Conservation (phyloP, 352 stramenopile genomes). For the Phytophthora boehmeriae region DNA sequence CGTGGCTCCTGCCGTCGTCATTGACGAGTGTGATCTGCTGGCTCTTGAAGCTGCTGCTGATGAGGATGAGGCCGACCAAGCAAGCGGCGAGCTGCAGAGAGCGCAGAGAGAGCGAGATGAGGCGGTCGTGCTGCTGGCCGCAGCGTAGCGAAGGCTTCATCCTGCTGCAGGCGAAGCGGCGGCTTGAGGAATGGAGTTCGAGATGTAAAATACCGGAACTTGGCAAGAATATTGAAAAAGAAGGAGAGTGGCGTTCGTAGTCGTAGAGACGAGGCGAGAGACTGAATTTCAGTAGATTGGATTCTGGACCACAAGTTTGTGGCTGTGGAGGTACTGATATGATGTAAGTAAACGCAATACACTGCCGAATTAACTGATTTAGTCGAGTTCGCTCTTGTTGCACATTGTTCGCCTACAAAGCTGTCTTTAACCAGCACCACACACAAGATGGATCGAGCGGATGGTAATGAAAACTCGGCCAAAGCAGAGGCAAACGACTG, state of each 20-base stretch:
- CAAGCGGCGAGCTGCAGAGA: slow-evolving; percentile 55
- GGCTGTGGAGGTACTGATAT: no score
- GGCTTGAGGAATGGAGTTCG: neutral
- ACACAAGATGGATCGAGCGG: neutral
- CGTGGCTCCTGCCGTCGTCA: slow-evolving; percentile 12
- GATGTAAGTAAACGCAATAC: no score
- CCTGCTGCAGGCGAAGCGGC: no score
- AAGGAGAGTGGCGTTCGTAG: no score
- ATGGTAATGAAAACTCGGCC: neutral
- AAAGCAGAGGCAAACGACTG: neutral
- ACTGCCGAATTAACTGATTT: no score
- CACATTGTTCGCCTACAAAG: no score
- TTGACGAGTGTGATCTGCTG: slow-evolving; percentile 30
- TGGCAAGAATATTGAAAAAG: neutral
- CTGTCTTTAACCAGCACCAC: no score
- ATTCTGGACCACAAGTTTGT: no score
- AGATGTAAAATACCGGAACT: slow-evolving; percentile 27
- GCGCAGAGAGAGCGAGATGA: slow-evolving; percentile 57
- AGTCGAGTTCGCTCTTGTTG: no score
- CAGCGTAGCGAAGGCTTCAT: slow-evolving; percentile 27
- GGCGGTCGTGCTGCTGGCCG: slow-evolving; percentile 41
- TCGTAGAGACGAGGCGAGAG: no score
- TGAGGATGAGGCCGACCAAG: slow-evolving; percentile 52
- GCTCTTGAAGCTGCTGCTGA: slow-evolving; percentile 52
- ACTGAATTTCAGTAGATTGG: no score